Conservation (phyloP, 2,329 filamentous ascomycete species). For the Annulohypoxylon truncatum region DNA sequence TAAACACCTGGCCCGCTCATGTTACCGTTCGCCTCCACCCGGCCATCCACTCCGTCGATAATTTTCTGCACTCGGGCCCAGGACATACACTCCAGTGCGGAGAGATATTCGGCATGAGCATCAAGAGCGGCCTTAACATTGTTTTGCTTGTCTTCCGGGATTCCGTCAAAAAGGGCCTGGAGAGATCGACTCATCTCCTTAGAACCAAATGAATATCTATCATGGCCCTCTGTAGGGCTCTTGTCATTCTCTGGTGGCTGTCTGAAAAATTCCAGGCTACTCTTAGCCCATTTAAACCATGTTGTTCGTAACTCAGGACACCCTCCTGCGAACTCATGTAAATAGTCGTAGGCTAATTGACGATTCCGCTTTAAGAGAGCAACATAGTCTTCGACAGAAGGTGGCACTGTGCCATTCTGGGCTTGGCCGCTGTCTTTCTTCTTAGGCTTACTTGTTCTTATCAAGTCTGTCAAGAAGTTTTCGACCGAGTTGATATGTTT, state of each 20-base stretch:
- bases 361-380: conserved; percentile 73
- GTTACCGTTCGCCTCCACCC: conserved; percentile 32
- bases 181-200: conserved; percentile 56
- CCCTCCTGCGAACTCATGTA: conserved; percentile 75
- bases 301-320: conserved; percentile 73
- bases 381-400: conserved; percentile 79
- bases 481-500: conserved; percentile 75
- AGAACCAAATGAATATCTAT: conserved; percentile 43
- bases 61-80: conserved; percentile 66
- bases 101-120: conserved; percentile 70
- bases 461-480: conserved; percentile 76
- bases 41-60: conserved; percentile 54
- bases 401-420: conserved; percentile 53
- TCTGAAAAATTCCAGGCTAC: conserved; percentile 67
- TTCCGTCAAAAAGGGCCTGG: conserved; percentile 55
- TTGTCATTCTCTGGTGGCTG: conserved; percentile 29
- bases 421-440: conserved; percentile 52
- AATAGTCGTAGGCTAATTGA: conserved; percentile 72
- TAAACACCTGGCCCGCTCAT: conserved; percentile 77
- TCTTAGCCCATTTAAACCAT: conserved; percentile 71
- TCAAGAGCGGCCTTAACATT: conserved; percentile 66
- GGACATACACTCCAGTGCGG: conserved; percentile 65
- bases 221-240: conserved; percentile 6
- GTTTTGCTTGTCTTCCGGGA: conserved; percentile 60
- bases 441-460: conserved; percentile 66